Evolutionary conservation across 352 stramenopile species (phyloP), one percentile per base, ranked within the genome.

Genomic region (Phytophthora quininea): DNA sequence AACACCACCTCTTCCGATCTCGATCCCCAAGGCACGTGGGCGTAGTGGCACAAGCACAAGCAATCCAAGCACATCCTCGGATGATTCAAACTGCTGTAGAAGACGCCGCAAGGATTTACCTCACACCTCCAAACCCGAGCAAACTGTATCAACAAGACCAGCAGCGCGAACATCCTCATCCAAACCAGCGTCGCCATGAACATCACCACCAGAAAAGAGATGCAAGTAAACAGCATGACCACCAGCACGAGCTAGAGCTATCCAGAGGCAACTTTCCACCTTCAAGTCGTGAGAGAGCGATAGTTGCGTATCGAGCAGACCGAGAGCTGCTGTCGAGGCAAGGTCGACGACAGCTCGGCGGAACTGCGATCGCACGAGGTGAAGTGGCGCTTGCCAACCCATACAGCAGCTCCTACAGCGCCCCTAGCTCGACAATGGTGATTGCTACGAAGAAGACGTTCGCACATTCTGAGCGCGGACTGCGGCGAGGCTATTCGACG

Each of bases 341-440:
- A 14, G 4, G 31, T 8, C 9, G 40, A 15, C 45, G 29, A 40
- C 55, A 65, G 15, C 49, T 62, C n/a, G 15, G 14, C 37, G n/a
- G 51, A 15, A 58, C 32, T 11, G n/a, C 50, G 8, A 40, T 60
- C 9, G 51, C 51, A 15, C 50, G 47, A 10, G 24, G 43, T 31
- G 43, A 55, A 45, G 29, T 58, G 52, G 63, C 58, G 10, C 10
- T 59, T 15, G 56, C 15, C 24, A 65, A 24, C 10, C 33, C 50
- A 1, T 60, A 60, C 56, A 58, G 55, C 50, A 65, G 54, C n/a
- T 71, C 63, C 12, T 57, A 66, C 50, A 65, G 50, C 33, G 55
- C 46, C 35, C 48, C 42, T 38, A 55, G 47, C 3, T 45, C 60
- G 1, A 43, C 60, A 8, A 62, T 43, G 10, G 54, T 32, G n/a